Evolutionary conservation across 2,329 filamentous ascomycete species (phyloP).

Genomic region (Coniochaeta pulveracea): DNA sequence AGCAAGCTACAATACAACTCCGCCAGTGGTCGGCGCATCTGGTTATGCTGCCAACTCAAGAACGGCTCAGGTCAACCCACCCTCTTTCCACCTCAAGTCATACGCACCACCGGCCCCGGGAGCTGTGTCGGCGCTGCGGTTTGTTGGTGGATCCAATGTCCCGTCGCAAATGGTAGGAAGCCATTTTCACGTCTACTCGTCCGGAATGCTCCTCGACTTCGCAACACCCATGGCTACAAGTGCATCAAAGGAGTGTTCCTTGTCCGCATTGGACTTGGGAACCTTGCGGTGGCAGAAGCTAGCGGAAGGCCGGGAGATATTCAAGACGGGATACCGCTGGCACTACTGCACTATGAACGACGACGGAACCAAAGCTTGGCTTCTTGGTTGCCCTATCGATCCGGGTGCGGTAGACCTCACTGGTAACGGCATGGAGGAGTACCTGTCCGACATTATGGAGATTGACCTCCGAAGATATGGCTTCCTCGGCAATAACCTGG

Average conservation of each 20-base stretch:
- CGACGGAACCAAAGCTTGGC: constrained; percentile 91
- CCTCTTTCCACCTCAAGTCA: constrained; percentile 53
- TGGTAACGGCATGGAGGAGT: constrained; percentile 70
- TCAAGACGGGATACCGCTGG: constrained; percentile 87
- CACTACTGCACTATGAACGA: constrained; percentile 96
- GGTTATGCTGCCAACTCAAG: constrained; percentile 59
- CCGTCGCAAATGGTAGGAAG: constrained; percentile 83
- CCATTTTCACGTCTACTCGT: constrained; percentile 93
- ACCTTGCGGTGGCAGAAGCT: constrained; percentile 89
- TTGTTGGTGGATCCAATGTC: constrained; percentile 75
- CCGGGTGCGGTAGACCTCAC: constrained; percentile 51
- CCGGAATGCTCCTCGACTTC: constrained; percentile 85
- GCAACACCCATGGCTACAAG: constrained; percentile 86
- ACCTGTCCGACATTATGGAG: constrained; percentile 86
- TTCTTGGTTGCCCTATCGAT: constrained; percentile 84
- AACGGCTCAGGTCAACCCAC: constrained; percentile 54
- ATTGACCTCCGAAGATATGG: constrained; percentile 89
- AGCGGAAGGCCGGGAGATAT: constrained; percentile 88
- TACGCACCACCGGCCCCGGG: constrained; percentile 83
- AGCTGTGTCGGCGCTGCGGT: constrained; percentile 80
- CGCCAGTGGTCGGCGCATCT: constrained; percentile 43
- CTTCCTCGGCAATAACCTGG: constrained; percentile 68
- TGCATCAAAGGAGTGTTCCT: constrained; percentile 73
- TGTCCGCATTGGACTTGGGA: constrained; percentile 80
- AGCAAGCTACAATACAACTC: constrained; percentile 35